phyloP scores from a whole-genome alignment of 129 eudicot genomes.

The Oenanthe sinensis region DNA sequence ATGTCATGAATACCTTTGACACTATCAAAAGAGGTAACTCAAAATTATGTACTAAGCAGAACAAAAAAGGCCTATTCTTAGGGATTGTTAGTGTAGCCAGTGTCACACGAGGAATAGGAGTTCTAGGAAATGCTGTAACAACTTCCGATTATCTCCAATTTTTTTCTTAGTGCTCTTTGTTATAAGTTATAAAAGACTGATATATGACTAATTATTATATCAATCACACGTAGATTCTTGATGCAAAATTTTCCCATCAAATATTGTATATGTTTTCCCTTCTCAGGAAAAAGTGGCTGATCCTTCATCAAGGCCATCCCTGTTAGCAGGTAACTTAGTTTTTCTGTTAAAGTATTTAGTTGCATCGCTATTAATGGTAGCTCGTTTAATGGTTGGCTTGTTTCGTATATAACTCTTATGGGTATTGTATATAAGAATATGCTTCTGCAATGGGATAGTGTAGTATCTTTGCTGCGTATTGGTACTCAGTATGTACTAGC shows the following conservation, averaged over 20 bases:
- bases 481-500: background rate
- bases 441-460: background rate
- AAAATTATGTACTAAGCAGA: background rate
- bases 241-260: constrained; percentile 4
- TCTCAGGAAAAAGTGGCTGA: constrained; percentile 54
- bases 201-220: background rate
- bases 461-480: background rate
- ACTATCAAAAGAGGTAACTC: background rate
- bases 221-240: background rate
- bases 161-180: background rate
- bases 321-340: constrained; percentile 27
- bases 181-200: background rate
- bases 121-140: background rate
- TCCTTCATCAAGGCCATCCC: constrained; percentile 44
- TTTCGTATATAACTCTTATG: background rate
- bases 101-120: background rate
- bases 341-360: constrained; percentile 26
- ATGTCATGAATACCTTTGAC: background rate
- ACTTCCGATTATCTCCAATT: background rate
- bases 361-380: constrained; percentile 31
- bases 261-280: constrained; percentile 13
- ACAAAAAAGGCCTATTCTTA: background rate
- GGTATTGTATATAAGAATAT: background rate
- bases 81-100: background rate
- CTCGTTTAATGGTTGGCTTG: constrained; percentile 42